Conservation (phyloP, 495 filamentous ascomycete species). For the Hypoxylon fuscum region DNA sequence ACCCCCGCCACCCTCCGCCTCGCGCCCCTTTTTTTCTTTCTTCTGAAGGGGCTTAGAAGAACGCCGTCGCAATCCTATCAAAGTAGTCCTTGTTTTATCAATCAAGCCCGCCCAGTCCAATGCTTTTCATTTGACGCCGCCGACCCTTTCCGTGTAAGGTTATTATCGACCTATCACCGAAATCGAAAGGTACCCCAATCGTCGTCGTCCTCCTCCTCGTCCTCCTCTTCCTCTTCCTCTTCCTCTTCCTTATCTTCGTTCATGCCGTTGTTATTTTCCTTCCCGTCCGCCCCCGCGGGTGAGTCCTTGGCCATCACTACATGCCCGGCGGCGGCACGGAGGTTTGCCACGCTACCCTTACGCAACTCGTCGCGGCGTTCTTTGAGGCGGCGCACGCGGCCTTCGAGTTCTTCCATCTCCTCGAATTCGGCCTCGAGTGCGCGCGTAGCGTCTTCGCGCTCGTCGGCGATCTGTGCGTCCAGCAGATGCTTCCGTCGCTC, state of each 20-base stretch:
- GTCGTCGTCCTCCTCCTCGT: conserved; percentile 66
- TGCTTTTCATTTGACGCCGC: neutral
- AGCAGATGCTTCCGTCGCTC: conserved; percentile 68
- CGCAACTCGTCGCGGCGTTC: conserved; percentile 67
- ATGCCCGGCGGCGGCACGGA: conserved; percentile 39
- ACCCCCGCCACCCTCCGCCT: too few species aligned
- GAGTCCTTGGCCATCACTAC: conserved; percentile 29
- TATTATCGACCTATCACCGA: conserved; percentile 39
- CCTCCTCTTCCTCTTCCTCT: conserved; percentile 48
- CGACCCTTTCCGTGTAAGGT: neutral
- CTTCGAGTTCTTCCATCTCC: conserved; percentile 91
- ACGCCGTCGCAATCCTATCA: conserved; percentile 16
- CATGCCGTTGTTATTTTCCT: conserved; percentile 36
- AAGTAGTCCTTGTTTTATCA: conserved; percentile 5
- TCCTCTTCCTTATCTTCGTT: conserved; percentile 42
- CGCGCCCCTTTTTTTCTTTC: too few species aligned
- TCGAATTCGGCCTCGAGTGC: conserved; percentile 90
- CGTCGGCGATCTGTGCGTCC: conserved; percentile 68
- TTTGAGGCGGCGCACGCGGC: conserved; percentile 77
- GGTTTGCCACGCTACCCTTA: conserved; percentile 46
- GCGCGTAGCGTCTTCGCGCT: conserved; percentile 85
- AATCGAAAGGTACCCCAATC: conserved; percentile 79
- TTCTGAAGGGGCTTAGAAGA: conserved; percentile 1
- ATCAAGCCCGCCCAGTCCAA: neutral
- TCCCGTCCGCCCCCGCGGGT: conserved; percentile 5